Evolutionary conservation across 768 basidiomycete species (phyloP).

Genomic region (Podaxis sp.): DNA sequence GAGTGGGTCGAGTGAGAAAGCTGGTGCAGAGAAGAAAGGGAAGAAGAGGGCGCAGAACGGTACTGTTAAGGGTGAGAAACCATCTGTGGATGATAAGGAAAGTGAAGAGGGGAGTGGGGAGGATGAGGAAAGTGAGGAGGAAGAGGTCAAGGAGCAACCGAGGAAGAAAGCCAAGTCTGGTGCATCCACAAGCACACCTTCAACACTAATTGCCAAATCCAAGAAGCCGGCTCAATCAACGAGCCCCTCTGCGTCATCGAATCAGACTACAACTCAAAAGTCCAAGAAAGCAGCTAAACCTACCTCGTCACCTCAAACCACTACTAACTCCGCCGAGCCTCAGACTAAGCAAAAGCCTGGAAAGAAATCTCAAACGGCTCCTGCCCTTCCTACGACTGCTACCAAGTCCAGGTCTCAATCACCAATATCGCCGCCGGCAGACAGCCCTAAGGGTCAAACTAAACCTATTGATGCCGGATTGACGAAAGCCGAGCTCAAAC

Average conservation of each 20-base stretch:
- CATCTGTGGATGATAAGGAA: slow-evolving; percentile 15
- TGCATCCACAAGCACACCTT: slow-evolving; percentile 22
- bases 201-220: slow-evolving; percentile 17
- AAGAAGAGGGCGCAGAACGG: slow-evolving; percentile 17
- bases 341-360: not conserved
- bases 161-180: slow-evolving; percentile 44
- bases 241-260: not conserved
- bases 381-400: not conserved
- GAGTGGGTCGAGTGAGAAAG: slow-evolving; percentile 38
- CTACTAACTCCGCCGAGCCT: not conserved
- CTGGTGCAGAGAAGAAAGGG: slow-evolving; percentile 19
- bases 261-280: slow-evolving; percentile 10
- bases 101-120: slow-evolving; percentile 11
- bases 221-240: slow-evolving; percentile 15
- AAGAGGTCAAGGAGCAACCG: slow-evolving; percentile 27
- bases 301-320: not conserved
- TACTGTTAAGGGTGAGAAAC: not conserved
- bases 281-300: slow-evolving; percentile 19
- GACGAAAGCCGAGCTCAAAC: slow-evolving; percentile 45
- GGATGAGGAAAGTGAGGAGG: slow-evolving; percentile 18
- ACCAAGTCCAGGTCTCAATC: not conserved
- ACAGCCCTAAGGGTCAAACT: slow-evolving; percentile 13
- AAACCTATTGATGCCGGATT: slow-evolving; percentile 13
- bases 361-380: not conserved
- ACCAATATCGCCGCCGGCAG: slow-evolving; percentile 11